Conservation (phyloP, 352 stramenopile species). For the Phytopythium aichiense region DNA sequence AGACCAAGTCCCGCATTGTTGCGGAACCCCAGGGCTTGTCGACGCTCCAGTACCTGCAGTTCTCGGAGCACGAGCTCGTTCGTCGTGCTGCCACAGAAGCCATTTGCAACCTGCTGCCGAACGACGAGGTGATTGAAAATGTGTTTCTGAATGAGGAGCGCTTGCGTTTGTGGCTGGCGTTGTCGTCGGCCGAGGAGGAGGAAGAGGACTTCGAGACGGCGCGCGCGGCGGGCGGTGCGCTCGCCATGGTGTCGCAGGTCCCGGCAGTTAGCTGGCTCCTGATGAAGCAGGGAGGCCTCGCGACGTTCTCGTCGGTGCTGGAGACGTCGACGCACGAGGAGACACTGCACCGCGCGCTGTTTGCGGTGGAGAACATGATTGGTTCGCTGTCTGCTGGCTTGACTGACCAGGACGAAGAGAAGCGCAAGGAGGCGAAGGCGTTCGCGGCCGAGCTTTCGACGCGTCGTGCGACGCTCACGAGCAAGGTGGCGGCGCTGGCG, state of each 20-base stretch:
- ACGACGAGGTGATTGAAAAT: constrained; percentile 91
- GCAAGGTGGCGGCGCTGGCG: constrained; percentile 29
- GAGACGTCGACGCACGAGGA: constrained; percentile 50
- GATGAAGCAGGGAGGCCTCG: constrained; percentile 59
- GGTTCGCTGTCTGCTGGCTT: constrained; percentile 21
- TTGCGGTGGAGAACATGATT: constrained; percentile 76
- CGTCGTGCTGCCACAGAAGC: constrained; percentile 95
- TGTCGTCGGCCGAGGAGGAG: constrained; percentile 90
- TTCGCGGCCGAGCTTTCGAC: constrained; percentile 38
- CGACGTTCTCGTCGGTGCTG: constrained; percentile 55
- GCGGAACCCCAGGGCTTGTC: constrained; percentile 60
- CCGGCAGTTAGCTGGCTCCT: constrained; percentile 67
- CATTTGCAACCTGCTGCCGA: constrained; percentile 95
- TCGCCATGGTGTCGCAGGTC: constrained; percentile 92
- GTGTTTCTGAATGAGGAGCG: constrained; percentile 93
- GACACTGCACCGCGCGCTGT: constrained; percentile 66
- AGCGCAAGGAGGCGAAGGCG: constrained; percentile 36
- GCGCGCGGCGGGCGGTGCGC: constrained; percentile 86
- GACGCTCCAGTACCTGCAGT: constrained; percentile 90
- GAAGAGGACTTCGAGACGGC: constrained; percentile 90
- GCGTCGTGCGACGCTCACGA: constrained; percentile 23
- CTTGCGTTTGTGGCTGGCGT: constrained; percentile 91
- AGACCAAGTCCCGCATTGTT: constrained; percentile 91
- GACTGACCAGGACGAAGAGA: constrained; percentile 38
- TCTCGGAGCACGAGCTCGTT: constrained; percentile 97